Conservation (phyloP, 2,329 filamentous ascomycete genomes). For the Verticillium longisporum region DNA sequence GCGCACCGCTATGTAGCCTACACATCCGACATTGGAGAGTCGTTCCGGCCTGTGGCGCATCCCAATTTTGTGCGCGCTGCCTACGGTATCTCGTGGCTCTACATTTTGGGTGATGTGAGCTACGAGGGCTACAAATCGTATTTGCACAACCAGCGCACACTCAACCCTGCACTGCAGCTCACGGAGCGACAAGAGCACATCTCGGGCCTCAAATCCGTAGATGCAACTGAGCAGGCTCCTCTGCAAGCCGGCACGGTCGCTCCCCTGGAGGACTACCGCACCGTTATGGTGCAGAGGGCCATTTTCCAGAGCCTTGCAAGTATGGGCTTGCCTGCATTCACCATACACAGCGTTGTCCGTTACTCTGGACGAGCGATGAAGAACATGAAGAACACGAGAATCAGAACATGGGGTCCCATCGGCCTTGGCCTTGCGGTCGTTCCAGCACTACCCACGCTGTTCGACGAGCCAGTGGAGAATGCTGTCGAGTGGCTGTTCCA, state of each 20-base stretch:
- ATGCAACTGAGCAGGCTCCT: conserved; percentile 10
- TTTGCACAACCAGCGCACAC: conserved; percentile 69
- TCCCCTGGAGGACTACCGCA: conserved; percentile 81
- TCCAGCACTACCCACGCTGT: conserved; percentile 75
- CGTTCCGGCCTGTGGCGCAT: conserved; percentile 87
- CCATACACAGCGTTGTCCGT: conserved; percentile 85
- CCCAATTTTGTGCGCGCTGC: conserved; percentile 73
- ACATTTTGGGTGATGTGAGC: conserved; percentile 81
- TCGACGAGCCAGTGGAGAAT: conserved; percentile 88
- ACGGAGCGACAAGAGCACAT: conserved; percentile 40
- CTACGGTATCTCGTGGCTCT: conserved; percentile 89
- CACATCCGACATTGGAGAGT: conserved; percentile 93
- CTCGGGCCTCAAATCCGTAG: conserved; percentile 33
- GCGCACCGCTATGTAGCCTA: conserved; percentile 97
- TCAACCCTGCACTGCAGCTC: conserved; percentile 60
- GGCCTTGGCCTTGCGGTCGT: conserved; percentile 73
- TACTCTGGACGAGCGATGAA: conserved; percentile 88
- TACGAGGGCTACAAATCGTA: conserved; percentile 97
- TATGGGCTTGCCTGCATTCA: conserved; percentile 92
- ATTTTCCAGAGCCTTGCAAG: conserved; percentile 86
- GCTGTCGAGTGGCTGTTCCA: conserved; percentile 89
- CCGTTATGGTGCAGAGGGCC: conserved; percentile 84
- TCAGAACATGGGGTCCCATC: conserved; percentile 86
- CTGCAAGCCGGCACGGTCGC: conserved; percentile 39
- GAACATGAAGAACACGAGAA: conserved; percentile 63